Percentiles rank a stretch among this genome's conserved stretches.
phyloP scores from a whole-genome alignment of 2,329 filamentous ascomycete species.

The Elsinoe necatrix region DNA sequence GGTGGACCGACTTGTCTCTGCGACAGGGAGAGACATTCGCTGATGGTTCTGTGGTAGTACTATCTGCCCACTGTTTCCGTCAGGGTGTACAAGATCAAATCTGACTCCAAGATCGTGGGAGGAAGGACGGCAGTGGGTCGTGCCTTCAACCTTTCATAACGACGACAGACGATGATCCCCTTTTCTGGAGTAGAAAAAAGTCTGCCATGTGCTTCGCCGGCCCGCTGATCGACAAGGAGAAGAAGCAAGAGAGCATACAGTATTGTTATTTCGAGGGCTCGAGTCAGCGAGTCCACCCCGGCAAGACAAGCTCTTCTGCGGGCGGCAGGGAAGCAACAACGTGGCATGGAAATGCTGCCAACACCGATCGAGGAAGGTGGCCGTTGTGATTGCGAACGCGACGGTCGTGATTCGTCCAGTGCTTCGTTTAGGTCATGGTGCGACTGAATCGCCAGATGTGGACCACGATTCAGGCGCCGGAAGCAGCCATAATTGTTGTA shows the following conservation, averaged over 20 bases:
- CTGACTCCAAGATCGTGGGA: background rate
- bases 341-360: constrained; percentile 5
- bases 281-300: background rate
- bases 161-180: background rate
- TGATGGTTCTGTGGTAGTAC: background rate
- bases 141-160: constrained; percentile 5
- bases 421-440: background rate
- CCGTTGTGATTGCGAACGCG: background rate
- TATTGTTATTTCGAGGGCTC: background rate
- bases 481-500: background rate
- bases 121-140: background rate
- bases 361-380: constrained; percentile 10
- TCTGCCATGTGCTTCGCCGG: constrained; percentile 11
- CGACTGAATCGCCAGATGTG: background rate
- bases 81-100: background rate
- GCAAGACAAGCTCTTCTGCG: constrained; percentile 2
- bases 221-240: constrained; percentile 8
- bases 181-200: background rate
- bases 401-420: background rate
- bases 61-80: background rate
- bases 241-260: constrained; percentile 5
- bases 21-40: background rate
- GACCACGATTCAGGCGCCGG: background rate
- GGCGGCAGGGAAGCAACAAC: constrained; percentile 12
- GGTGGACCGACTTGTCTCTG: background rate